These are phyloP conservation scores for Cladophialophora chaetospira DNA, from an alignment of 2,329 filamentous ascomycete genomes.

Conservation along the genomic window DNA sequence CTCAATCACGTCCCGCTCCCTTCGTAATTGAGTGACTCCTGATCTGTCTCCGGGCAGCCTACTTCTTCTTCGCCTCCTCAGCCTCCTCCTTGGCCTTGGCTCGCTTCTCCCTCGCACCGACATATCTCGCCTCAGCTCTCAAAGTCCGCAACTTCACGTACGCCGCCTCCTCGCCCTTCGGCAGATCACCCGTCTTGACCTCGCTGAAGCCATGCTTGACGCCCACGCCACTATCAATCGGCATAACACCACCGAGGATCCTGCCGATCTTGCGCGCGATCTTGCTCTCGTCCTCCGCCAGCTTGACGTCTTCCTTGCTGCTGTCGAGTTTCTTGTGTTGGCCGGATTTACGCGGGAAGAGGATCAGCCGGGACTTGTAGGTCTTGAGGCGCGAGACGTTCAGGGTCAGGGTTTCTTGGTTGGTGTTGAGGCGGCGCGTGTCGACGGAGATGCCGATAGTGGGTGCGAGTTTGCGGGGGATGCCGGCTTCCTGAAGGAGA, in stretches of 20 bases:
- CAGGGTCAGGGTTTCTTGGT: slow-evolving; percentile 87
- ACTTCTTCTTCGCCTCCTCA: slow-evolving; percentile 59
- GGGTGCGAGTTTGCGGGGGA: slow-evolving; percentile 88
- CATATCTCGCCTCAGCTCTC: slow-evolving; percentile 77
- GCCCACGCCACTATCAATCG: slow-evolving; percentile 65
- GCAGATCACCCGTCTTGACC: slow-evolving; percentile 80
- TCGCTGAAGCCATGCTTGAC: slow-evolving; percentile 64
- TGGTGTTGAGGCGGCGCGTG: slow-evolving; percentile 93
- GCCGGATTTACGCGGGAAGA: slow-evolving; percentile 95
- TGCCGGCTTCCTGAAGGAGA: slow-evolving; percentile 75
- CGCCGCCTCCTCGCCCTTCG: slow-evolving; percentile 78
- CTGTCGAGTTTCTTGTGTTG: slow-evolving; percentile 92
- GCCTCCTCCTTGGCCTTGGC: slow-evolving; percentile 77
- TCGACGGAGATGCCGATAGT: slow-evolving; percentile 98
- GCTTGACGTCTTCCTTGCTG: slow-evolving; percentile 77
- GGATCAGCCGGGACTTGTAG: slow-evolving; percentile 93
- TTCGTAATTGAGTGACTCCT: neutral
- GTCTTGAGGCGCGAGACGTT: slow-evolving; percentile 98
- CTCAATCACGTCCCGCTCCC: neutral
- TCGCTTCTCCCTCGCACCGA: slow-evolving; percentile 90
- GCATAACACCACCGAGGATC: slow-evolving; percentile 63
- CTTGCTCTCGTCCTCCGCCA: slow-evolving; percentile 58
- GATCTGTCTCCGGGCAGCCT: slow-evolving; percentile 25
- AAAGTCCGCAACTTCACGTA: slow-evolving; percentile 83
- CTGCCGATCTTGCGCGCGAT: slow-evolving; percentile 51